Conservation (phyloP, 148 eudicot species). For the Rhododendron kiyosumense region DNA sequence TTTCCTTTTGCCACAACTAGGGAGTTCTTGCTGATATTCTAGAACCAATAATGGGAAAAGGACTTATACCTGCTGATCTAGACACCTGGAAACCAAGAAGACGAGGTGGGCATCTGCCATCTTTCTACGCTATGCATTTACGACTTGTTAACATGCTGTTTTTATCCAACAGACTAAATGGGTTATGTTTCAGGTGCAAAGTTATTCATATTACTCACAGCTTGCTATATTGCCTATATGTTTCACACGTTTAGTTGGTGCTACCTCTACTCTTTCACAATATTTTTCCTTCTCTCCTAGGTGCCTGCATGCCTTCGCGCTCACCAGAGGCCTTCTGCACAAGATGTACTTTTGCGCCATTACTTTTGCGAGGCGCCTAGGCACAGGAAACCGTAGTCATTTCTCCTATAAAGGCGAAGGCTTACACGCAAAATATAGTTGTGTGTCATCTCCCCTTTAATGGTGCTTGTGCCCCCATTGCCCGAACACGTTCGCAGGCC, state of each 20-base stretch:
- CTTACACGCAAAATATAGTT: neutral
- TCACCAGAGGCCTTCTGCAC: neutral
- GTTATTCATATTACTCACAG: neutral
- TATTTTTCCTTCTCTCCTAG: neutral
- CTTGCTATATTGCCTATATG: neutral
- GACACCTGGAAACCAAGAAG: slow-evolving; percentile 96
- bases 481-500: neutral
- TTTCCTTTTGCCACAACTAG: slow-evolving; percentile 25
- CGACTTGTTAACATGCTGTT: neutral
- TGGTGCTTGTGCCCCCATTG: neutral
- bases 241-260: neutral
- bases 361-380: neutral
- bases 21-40: slow-evolving; percentile 99
- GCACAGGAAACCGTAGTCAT: neutral
- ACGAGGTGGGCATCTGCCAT: slow-evolving; percentile 59
- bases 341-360: neutral
- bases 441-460: neutral
- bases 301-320: neutral
- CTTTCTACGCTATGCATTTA: neutral
- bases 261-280: neutral
- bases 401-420: neutral
- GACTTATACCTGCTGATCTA: slow-evolving; percentile 97
- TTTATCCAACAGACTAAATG: neutral
- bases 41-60: slow-evolving; percentile 99
- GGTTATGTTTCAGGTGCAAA: neutral